Base-by-base conservation (phyloP, 345 rosid genomes). In the Brassica cretica region DNA sequence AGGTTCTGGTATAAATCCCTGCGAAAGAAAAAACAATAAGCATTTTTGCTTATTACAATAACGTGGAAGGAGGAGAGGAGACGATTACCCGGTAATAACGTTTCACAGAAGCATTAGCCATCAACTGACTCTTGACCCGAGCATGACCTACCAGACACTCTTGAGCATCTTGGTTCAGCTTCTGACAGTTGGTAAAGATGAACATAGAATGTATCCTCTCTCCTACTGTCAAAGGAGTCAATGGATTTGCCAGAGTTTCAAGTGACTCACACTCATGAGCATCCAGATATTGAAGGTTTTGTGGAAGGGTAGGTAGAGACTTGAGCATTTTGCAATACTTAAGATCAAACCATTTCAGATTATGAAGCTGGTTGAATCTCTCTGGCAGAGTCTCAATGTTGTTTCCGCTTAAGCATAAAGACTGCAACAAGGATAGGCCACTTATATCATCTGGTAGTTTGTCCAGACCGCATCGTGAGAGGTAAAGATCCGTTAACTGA, bases 171-270 rank as follows among this genome's bases (percentile, higher is more conserved):
- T 61, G 77, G 33, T 68, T 71, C 59, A 84, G 66, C 58, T 81
- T 84, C 72, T 74, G 6, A 74, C 84, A 84, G 15, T 81, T 74
- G 61, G 72, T 78, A 56, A 81, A 84, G 59, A 78, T 63, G 73
- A 83, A 73, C 77, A 8, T 39, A 74, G 79, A 74, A 56, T 80
- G 79, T 2, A 64, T 70, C 3, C 72, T 67, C 16, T 46, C 68
- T 6, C 69, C 66, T 67, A 73, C 74, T 0, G 32, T 61, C 70
- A 72, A 67, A 73, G 77, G 46, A 7, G 69, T 67, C 64, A 78
- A 33, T 49, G 78, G 67, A 76, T 65, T 62, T 18, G 67, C 78
- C 25, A 76, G 5, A 16, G 27, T 68, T 76, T 79, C 76, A 33
- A 83, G 75, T 67, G 80, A 73, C 51, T 39, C 62, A 27, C 86